Evolutionary conservation across 2,329 filamentous ascomycete species (phyloP).

Genomic region (Stachybotrys echinatus): DNA sequence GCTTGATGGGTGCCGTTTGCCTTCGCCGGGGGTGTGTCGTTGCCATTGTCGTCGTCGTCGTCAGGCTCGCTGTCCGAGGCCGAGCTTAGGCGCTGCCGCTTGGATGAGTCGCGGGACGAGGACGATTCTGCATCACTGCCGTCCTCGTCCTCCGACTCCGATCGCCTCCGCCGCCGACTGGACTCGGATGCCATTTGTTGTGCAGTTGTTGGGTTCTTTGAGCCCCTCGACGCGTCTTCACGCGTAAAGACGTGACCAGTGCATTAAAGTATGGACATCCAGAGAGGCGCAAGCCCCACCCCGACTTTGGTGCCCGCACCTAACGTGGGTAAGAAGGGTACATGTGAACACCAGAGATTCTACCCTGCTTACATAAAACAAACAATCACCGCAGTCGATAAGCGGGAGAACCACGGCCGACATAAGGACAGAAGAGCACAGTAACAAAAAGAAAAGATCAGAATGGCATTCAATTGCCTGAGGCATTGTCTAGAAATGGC

Average conservation of each 20-base stretch:
- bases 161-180: slow-evolving; percentile 37
- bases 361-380: too few relatives aligned
- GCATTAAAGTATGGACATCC: too few relatives aligned
- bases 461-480: too few relatives aligned
- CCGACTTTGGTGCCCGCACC: too few relatives aligned
- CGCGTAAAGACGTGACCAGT: neutral
- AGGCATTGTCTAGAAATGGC: neutral
- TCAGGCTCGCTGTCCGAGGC: slow-evolving; percentile 10
- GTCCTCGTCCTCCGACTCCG: slow-evolving; percentile 33
- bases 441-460: too few relatives aligned
- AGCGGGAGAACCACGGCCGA: too few relatives aligned
- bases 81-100: neutral
- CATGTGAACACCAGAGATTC: too few relatives aligned
- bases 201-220: neutral
- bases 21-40: slow-evolving; percentile 16
- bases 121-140: slow-evolving; percentile 19
- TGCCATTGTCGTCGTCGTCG: slow-evolving; percentile 21
- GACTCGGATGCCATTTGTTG: slow-evolving; percentile 19
- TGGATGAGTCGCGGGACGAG: slow-evolving; percentile 9
- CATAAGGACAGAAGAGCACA: too few relatives aligned
- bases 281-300: neutral
- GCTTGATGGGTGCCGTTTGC: slow-evolving; percentile 31
- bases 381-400: too few relatives aligned
- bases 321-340: too few relatives aligned
- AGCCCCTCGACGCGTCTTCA: neutral